phyloP scores from a whole-genome alignment of 2,329 filamentous ascomycete genomes.

The Aspergillus awamori region DNA sequence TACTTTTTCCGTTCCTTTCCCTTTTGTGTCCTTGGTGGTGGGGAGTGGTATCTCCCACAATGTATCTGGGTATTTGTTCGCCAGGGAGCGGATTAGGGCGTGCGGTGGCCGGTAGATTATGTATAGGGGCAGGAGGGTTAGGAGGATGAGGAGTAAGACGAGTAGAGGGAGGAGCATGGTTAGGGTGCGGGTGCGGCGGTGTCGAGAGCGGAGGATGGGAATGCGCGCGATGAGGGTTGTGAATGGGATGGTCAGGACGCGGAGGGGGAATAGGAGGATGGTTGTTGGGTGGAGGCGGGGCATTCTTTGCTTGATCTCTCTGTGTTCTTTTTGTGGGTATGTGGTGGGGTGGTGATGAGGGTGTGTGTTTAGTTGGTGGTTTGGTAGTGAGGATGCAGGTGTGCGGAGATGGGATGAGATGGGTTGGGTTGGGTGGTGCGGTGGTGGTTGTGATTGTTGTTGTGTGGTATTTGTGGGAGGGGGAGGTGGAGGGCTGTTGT shows the following conservation, averaged over 20 bases:
- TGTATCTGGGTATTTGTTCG: constrained; percentile 73
- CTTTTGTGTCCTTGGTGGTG: constrained; percentile 42
- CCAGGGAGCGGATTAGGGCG: constrained; percentile 71
- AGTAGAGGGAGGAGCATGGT: constrained; percentile 40
- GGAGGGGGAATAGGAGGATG: background rate
- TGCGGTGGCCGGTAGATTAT: constrained; percentile 78
- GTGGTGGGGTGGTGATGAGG: background rate
- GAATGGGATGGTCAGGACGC: background rate
- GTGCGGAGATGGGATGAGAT: background rate
- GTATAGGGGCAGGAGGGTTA: constrained; percentile 57
- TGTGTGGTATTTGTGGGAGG: background rate
- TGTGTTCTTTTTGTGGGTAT: background rate
- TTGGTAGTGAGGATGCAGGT: background rate
- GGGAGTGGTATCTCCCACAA: constrained; percentile 66
- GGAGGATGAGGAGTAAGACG: constrained; percentile 30
- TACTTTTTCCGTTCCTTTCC: constrained; percentile 50
- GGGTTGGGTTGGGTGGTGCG: no score
- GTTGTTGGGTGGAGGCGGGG: constrained; percentile 11
- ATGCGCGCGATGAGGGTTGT: constrained; percentile 23
- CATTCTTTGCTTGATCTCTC: background rate
- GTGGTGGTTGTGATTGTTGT: background rate
- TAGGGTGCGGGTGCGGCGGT: constrained; percentile 25
- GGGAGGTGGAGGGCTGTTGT: background rate
- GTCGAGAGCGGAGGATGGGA: constrained; percentile 11
- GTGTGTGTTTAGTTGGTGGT: background rate